Conservation (phyloP, 2,329 filamentous ascomycete genomes). For the Blastomyces percursus region DNA sequence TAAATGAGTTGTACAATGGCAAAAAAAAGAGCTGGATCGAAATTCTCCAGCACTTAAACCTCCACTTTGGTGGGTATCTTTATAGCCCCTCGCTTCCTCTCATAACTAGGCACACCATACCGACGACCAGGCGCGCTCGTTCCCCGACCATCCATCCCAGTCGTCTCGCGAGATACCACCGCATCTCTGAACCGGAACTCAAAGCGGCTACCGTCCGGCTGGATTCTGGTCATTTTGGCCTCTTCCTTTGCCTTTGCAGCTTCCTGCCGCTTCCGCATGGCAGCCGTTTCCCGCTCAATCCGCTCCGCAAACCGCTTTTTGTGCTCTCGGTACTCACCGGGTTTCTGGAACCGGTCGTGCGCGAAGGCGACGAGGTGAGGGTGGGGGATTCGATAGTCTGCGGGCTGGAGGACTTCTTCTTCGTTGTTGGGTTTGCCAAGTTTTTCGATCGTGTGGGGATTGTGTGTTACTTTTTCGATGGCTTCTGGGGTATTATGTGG, state of each 20-base stretch:
- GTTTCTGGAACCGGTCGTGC: conserved; percentile 32
- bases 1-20: neutral
- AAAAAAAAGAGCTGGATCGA: neutral
- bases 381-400: conserved; percentile 54
- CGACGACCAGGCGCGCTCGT: conserved; percentile 45
- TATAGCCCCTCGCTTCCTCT: conserved; percentile 51
- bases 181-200: conserved; percentile 50
- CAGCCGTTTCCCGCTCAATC: conserved; percentile 30
- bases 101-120: conserved; percentile 52
- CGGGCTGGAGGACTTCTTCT: conserved; percentile 46
- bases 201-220: conserved; percentile 42
- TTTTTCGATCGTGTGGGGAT: conserved; percentile 28
- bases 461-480: conserved; percentile 21
- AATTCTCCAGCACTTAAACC: conserved; percentile 22
- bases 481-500: conserved; percentile 26
- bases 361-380: conserved; percentile 46
- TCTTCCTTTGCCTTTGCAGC: conserved; percentile 34
- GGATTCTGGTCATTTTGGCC: conserved; percentile 33
- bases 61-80: conserved; percentile 54
- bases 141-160: conserved; percentile 45
- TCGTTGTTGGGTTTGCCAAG: conserved; percentile 34
- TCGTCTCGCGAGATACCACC: conserved; percentile 43
- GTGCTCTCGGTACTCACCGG: conserved; percentile 25
- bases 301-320: conserved; percentile 35
- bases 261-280: conserved; percentile 30